Base-by-base conservation (phyloP, 805 yeast genomes). In the Suhomyces sp. region DNA sequence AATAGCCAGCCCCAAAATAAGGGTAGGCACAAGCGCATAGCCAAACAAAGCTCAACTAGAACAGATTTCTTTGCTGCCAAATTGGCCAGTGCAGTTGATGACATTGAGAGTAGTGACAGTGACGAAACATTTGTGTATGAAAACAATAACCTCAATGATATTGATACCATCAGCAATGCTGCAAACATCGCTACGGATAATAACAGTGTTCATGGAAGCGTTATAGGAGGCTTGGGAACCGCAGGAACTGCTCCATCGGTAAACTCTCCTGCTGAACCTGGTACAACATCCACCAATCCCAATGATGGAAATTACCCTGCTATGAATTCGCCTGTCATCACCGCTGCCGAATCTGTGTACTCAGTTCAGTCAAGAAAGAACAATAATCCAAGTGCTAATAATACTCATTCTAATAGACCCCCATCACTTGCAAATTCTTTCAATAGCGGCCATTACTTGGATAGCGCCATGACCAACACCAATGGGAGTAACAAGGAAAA, bases 71-170 rank as follows among this genome's bases (percentile, higher is more conserved):
- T 93, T 59, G 98, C 97, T 7, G 97, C 98, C 0, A 85, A 83
- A 48, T 70, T 93, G 42, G 98, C 96, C 6, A 82, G 88, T 37
- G 98, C 98, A 1, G 95, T 91, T 4, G 95, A 84, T 44, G 96
- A 88, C 48, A 90, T 79, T 28, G 87, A 84, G 42, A 79, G 84
- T 25, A 81, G 90, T 21, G 97, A 90, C 56, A 79, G 88, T 17
- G 96, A 90, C 48, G 98, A 93, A 57, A 88, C 95, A 2, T 91
- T 93, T 70, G 96, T 91, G n/a, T 91, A 91, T 57, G 97, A 90
- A 51, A 77, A 68, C 31, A 61, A 53, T 31, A 47, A 46, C 28
- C 44, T 47, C 19, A 56, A 54, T 40, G 61, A 56, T 28, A 50
- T 38, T 22, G 62, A 55, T 21, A 42, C 28, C 19, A 16, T 29